Base-by-base conservation (phyloP, 805 yeast species). In the Ogataea pignaliae region DNA sequence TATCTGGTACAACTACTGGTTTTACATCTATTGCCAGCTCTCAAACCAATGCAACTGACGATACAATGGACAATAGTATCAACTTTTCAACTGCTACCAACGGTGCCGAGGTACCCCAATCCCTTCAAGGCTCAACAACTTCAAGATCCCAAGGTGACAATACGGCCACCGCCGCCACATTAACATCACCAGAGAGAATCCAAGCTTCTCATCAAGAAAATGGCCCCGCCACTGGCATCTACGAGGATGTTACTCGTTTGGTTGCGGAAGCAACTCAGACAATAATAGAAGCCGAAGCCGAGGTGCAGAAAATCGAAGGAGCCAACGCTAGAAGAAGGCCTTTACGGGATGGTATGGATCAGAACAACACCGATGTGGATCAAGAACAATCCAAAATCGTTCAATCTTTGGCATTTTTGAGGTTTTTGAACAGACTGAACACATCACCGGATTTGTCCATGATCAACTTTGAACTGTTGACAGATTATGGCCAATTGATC, bases 371-470 rank as follows among this genome's bases (percentile, higher is more conserved):
- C n/a, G 51, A 43, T 18, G 42, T 50, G 3, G 53, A 56, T 40
- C 64, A 59, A 33, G 64, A 57, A 43, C 53, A 56, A 37, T 37
- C 56, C 2, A 58, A 57, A 38, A 32, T 64, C 3, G 36, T 56
- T 13, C 51, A 56, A 41, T 56, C 57, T 21, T 51, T 64, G 16
- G 49, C 57, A 17, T 58, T 59, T 38, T 48, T 60, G 28, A 56
- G 55, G 42, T 59, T 55, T 52, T 51, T 60, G 41, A 61, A 54
- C 47, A 52, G 51, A 40, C 36, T 53, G 46, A 57, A 59, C 54
- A 55, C 56, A 10, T 34, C 56, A 4, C 45, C 56, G 9, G 62
- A 61, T 35, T 31, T 48, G 2, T 44, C 51, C 11, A 52, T 39
- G 28, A 50, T 57, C 13, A 52, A 53, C 43, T 45, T 41, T 3